Base-by-base conservation (phyloP, 305 asterid genomes). In the Solanum hybrid region DNA sequence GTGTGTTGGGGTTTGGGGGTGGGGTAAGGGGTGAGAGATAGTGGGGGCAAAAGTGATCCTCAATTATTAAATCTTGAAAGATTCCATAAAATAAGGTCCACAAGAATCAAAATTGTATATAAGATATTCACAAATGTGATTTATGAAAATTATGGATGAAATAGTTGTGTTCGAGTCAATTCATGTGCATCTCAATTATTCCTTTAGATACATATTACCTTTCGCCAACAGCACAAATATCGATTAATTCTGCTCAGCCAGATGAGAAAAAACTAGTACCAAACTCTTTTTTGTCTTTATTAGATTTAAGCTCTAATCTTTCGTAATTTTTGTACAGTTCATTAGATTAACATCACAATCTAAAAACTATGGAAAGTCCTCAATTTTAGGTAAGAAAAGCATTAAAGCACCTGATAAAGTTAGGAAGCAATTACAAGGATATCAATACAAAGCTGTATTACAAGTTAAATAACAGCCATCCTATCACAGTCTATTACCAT, bases 301-400 rank as follows among this genome's bases (percentile, higher is more conserved):
- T 17, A 1, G 1, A 76, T 17, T 75, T 14, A 0, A 31, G 8
- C 7, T 0, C 15, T 77, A 75, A 75, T 29, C 26, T 17, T 1
- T 17, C 24, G 12, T 17, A 1, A 32, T 32, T 76, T 76, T 32
- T 31, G 22, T 12, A 9, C 4, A 5, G 0, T 22, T 78, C 2
- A 19, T 79, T 38, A n/a, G 34, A 79, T 37, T 24, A 38, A 79
- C 26, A 81, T 81, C 71, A 40, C 86, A 27, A 42, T 42, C 37
- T 42, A 27, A 79, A 81, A 88, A 72, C 71, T 19, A 19, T 76
- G 8, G 45, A 90, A 88, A 89, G 92, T 92, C 93, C 85, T 56
- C 73, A 75, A 27, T 36, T 76, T 93, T 90, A 90, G 95, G 93
- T 89, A 78, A 89, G 82, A 89, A 86, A 85, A 93, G 71, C 40